Evolutionary conservation across 441 rosid species (phyloP), one percentile per base, ranked within the genome.

Genomic region (Hura crepitans): DNA sequence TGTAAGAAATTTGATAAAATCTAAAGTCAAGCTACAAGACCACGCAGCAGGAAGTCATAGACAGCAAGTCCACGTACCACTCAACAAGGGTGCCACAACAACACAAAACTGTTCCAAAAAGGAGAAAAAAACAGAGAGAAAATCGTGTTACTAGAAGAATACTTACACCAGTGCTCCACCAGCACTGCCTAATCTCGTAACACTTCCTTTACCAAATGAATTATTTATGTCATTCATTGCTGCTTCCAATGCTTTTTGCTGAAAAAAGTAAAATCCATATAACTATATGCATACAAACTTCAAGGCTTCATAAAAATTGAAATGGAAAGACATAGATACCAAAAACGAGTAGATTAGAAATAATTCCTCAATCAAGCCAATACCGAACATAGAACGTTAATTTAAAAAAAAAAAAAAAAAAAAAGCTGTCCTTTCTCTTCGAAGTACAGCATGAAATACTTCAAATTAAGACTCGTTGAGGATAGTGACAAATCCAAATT

Each of bases 221-320:
- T 64, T 83, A 69, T 94, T 94, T 56, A 94, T 89, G 70, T 91
- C 98, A 76, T 86, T 84, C 97, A 94, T 89, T 28, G 96, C 98
- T 49, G 96, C 93, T 37, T 94, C 98, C 81, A 94, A 72, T 42
- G 97, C 97, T 73, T 89, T 94, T 94, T 89, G 96, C 97, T 94
- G 85, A 46, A 75, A 74, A 18, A 60, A 14, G 47, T n/a, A 46
- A 45, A 17, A 70, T 42, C 17, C 15, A 15, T 23, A 11, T 23
- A 2, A 0, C 20, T n/a, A 42, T 2, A 49, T 37, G 12, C 17
- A 37, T 27, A 35, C 2, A 13, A 22, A 22, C n/a, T n/a, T n/a
- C n/a, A n/a, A n/a, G n/a, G n/a, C n/a, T n/a, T n/a, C n/a, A n/a
- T n/a, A n/a, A n/a, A n/a, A 37, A 37, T 10, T 37, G 42, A 37